These are phyloP conservation scores for Vigna hirtella DNA, from an alignment of 306 rosid genomes.

Conservation along the genomic window DNA sequence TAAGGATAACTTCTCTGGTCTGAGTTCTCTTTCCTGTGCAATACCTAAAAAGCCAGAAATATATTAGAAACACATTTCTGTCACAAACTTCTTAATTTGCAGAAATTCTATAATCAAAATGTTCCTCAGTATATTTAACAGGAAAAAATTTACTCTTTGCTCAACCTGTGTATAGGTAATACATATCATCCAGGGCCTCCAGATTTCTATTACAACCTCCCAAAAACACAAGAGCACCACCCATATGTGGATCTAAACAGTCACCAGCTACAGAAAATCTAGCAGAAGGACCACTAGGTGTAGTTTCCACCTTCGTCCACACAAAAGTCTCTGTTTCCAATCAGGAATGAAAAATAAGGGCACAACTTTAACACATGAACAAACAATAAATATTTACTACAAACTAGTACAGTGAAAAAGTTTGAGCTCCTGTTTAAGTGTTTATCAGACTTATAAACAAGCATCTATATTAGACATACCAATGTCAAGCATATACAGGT, in stretches of 20 bases:
- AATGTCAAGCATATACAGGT: slow-evolving; percentile 72
- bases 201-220: slow-evolving; percentile 88
- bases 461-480: slow-evolving; percentile 60
- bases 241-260: slow-evolving; percentile 71
- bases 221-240: slow-evolving; percentile 78
- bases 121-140: neutral
- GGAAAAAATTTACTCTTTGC: slow-evolving; percentile 13
- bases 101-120: slow-evolving; percentile 6
- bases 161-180: slow-evolving; percentile 79
- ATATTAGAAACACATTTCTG: slow-evolving; percentile 28
- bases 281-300: slow-evolving; percentile 71
- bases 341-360: slow-evolving; percentile 32
- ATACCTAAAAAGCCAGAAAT: slow-evolving; percentile 65
- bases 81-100: slow-evolving; percentile 22
- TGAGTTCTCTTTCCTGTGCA: slow-evolving; percentile 60
- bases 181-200: slow-evolving; percentile 87
- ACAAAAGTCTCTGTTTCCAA: slow-evolving; percentile 70
- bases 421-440: neutral
- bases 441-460: neutral
- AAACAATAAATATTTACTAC: neutral
- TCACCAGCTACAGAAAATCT: slow-evolving; percentile 86
- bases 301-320: slow-evolving; percentile 72
- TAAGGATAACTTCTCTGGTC: slow-evolving; percentile 74
- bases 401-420: neutral
- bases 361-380: slow-evolving; percentile 10